Conservation (phyloP, 805 yeast species). For the Kluyveromyces nonfermentans region DNA sequence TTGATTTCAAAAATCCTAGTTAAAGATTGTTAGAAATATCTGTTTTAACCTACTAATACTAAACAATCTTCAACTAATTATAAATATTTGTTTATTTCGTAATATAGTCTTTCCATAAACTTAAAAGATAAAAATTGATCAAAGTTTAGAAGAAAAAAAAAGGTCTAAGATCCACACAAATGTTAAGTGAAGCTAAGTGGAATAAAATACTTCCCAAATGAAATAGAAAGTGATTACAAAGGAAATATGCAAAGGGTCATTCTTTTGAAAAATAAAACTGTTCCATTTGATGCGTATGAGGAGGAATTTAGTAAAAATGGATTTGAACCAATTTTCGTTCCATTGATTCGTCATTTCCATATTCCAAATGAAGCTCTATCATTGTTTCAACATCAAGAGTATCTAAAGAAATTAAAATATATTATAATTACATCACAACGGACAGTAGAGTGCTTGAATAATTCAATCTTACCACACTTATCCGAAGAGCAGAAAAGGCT, state of each 20-base stretch:
- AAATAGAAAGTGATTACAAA: no score
- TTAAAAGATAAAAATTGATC: no score
- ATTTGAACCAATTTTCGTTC: slow-evolving; percentile 49
- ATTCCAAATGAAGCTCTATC: slow-evolving; percentile 35
- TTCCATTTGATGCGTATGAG: slow-evolving; percentile 60
- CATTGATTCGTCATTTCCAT: slow-evolving; percentile 60
- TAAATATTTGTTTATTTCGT: no score
- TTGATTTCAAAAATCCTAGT: neutral
- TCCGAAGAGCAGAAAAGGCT: slow-evolving; percentile 10
- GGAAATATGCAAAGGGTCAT: slow-evolving; percentile 29
- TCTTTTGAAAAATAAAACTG: slow-evolving; percentile 63
- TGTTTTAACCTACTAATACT: no score
- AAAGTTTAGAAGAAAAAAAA: no score
- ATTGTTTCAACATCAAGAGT: slow-evolving; percentile 37
- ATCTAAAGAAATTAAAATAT: slow-evolving; percentile 35
- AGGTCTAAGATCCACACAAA: no score
- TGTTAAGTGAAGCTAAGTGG: neutral
- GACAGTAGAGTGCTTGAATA: slow-evolving; percentile 72
- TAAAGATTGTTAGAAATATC: no score
- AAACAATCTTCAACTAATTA: no score
- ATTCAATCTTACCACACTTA: slow-evolving; percentile 30
- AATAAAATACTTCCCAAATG: no score
- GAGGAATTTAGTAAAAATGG: slow-evolving; percentile 31
- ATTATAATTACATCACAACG: slow-evolving; percentile 83
- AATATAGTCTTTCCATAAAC: no score